Percentiles rank a stretch among this genome's conserved stretches.
phyloP scores from a whole-genome alignment of 2,329 filamentous ascomycete genomes.

The Scedosporium minutisporum region DNA sequence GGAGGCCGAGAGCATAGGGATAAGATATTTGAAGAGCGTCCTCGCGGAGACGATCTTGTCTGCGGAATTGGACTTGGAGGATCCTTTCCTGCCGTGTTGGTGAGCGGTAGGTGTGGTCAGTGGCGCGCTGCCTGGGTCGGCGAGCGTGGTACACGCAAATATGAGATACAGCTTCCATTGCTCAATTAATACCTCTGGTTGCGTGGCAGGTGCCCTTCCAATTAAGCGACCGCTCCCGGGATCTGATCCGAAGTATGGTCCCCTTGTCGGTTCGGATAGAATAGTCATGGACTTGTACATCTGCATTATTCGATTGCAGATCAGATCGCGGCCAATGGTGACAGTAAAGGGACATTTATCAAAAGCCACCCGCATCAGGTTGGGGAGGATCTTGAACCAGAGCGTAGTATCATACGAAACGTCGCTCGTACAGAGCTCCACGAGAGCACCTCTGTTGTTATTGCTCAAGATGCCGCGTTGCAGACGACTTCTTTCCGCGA shows the following conservation, averaged over 20 bases:
- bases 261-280: conserved; percentile 64
- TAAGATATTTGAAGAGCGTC: conserved; percentile 82
- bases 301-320: conserved; percentile 84
- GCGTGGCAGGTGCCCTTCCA: conserved; percentile 53
- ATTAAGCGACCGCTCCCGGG: conserved; percentile 42
- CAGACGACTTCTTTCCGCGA: conserved; percentile 84
- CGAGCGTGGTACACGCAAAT: conserved; percentile 92
- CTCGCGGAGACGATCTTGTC: conserved; percentile 81
- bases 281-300: conserved; percentile 80
- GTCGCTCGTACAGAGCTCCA: conserved; percentile 92
- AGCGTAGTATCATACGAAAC: conserved; percentile 88
- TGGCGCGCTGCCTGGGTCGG: conserved; percentile 57
- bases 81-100: conserved; percentile 75
- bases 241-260: conserved; percentile 53
- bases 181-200: conserved; percentile 82
- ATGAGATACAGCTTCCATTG: conserved; percentile 98
- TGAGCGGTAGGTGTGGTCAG: conserved; percentile 37
- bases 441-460: conserved; percentile 73
- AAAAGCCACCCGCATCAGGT: conserved; percentile 81
- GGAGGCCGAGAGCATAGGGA: conserved; percentile 73
- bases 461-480: conserved; percentile 82
- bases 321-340: conserved; percentile 79
- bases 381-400: conserved; percentile 98
- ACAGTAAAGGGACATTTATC: conserved; percentile 88
- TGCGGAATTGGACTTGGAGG: conserved; percentile 56